Evolutionary conservation across 257 asterid genomes (phyloP).

Genomic region (Ophiorrhiza pumila): DNA sequence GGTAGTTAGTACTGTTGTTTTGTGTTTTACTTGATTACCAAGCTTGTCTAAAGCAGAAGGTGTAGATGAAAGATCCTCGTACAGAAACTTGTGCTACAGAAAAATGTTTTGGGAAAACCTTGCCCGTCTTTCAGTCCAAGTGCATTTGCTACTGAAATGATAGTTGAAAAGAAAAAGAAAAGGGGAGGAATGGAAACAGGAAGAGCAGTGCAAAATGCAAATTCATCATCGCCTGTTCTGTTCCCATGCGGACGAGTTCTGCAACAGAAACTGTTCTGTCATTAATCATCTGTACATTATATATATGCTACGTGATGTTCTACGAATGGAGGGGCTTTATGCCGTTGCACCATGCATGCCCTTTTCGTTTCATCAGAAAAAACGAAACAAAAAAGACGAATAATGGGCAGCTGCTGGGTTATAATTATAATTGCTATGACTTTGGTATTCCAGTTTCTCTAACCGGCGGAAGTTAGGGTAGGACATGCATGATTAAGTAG

Average conservation of each 20-base stretch:
- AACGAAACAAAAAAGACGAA: not conserved
- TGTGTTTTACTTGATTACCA: not conserved
- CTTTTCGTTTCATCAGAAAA: not conserved
- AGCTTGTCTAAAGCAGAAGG: not conserved
- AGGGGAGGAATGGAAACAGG: too few species aligned
- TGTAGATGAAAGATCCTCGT: constrained; percentile 6
- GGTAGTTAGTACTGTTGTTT: not conserved
- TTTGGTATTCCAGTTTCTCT: not conserved
- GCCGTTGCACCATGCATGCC: too few species aligned
- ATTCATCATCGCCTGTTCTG: not conserved
- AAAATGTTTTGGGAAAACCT: not conserved
- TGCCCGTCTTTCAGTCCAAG: not conserved
- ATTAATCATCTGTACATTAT: not conserved
- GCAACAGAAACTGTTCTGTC: not conserved
- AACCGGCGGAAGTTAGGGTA: not conserved
- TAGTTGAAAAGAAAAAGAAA: not conserved
- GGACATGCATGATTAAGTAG: not conserved
- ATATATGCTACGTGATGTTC: too few species aligned
- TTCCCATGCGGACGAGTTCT: not conserved
- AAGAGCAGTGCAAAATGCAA: not conserved
- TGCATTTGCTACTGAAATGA: not conserved
- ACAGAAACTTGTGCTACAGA: constrained; percentile 1
- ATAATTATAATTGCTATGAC: too few species aligned
- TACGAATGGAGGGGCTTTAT: too few species aligned
- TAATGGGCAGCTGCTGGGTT: not conserved